Conservation (phyloP, 495 filamentous ascomycete genomes). For the Trichoderma parareesei region DNA sequence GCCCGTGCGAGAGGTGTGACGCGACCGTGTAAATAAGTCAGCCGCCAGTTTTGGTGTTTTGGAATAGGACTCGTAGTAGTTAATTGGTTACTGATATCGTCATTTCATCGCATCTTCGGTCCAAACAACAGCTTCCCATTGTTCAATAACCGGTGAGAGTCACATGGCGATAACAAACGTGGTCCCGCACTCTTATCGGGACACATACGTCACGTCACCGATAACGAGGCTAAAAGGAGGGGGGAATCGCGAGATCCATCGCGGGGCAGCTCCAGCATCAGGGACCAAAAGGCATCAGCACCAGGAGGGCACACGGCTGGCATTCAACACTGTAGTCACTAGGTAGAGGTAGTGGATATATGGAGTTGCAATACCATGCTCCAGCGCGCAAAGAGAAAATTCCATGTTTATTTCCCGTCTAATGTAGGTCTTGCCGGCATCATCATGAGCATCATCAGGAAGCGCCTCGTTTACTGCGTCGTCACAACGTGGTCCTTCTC, state of each 20-base stretch:
- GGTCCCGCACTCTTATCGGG: conserved; percentile 14
- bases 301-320: too few relatives aligned
- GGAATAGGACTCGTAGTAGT: not conserved
- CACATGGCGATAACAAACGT: not conserved
- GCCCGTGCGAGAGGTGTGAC: not conserved
- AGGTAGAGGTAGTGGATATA: too few relatives aligned
- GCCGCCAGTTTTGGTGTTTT: too few relatives aligned
- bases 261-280: not conserved
- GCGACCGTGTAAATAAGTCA: not conserved
- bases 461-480: conserved; percentile 52
- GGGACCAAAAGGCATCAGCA: too few relatives aligned
- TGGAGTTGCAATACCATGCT: too few relatives aligned
- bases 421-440: not conserved
- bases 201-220: not conserved
- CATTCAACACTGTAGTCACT: too few relatives aligned
- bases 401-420: not conserved
- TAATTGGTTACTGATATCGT: not conserved
- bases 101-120: not conserved
- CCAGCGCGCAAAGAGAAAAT: too few relatives aligned
- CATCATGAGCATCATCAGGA: not conserved
- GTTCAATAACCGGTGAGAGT: not conserved
- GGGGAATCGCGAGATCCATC: not conserved
- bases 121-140: not conserved
- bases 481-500: conserved; percentile 64
- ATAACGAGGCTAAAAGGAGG: not conserved